These are phyloP conservation scores for Loxodes magnus DNA, from an alignment of 73 alveolate genomes.

Conservation along the genomic window DNA sequence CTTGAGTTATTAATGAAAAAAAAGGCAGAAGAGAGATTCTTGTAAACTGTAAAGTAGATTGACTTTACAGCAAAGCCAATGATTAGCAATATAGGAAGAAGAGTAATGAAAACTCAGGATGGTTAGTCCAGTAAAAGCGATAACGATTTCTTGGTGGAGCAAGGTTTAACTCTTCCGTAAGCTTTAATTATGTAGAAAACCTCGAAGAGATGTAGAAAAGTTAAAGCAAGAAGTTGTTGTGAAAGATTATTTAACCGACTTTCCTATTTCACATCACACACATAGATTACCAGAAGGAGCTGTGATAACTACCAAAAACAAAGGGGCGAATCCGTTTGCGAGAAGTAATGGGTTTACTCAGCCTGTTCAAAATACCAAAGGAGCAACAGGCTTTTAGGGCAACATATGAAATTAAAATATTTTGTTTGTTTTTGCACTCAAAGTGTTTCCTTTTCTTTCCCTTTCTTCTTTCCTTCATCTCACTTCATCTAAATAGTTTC, in stretches of 20 bases:
- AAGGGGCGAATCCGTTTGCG: constrained; percentile 49
- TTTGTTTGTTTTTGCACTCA: too few relatives aligned
- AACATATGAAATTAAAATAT: too few relatives aligned
- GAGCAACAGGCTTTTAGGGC: constrained; percentile 17
- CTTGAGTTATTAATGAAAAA: too few relatives aligned
- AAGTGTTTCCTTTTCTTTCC: too few relatives aligned
- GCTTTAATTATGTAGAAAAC: too few relatives aligned
- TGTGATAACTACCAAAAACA: constrained; percentile 16
- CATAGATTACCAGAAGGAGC: constrained; percentile 14
- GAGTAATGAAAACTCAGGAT: constrained; percentile 53
- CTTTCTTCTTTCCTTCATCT: too few relatives aligned
- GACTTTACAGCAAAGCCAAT: constrained; percentile 28
- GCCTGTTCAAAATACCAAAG: constrained; percentile 25
- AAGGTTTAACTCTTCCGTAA: constrained; percentile 30
- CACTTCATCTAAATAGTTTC: too few relatives aligned
- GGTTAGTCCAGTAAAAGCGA: constrained; percentile 22
- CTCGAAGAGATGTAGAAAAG: constrained; percentile 14
- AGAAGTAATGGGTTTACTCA: constrained; percentile 27
- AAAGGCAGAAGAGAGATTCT: constrained; percentile 27
- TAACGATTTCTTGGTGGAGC: constrained; percentile 27
- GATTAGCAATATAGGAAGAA: constrained; percentile 39
- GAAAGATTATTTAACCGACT: constrained; percentile 12
- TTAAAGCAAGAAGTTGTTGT: constrained; percentile 13
- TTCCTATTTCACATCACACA: constrained; percentile 28
- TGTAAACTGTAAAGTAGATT: constrained; percentile 41